Conservation (phyloP, 768 basidiomycete genomes). For the Lentinula detonsa region DNA sequence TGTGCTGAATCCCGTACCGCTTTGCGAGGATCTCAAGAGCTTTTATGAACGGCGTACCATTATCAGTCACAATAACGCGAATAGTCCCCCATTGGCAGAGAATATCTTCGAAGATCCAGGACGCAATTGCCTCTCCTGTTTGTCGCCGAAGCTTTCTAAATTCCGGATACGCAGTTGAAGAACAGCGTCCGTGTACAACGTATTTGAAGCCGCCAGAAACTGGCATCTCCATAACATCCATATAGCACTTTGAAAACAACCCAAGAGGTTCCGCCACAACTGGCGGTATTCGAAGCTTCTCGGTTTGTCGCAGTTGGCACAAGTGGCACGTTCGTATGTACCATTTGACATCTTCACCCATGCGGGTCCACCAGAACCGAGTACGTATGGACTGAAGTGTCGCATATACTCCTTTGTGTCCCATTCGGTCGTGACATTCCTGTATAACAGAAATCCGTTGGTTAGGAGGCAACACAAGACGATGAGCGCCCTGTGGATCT, state of each 20-base stretch:
- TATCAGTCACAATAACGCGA: conserved; percentile 23
- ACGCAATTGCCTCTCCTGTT: conserved; percentile 13
- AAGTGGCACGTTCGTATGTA: conserved; percentile 7
- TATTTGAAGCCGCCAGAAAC: conserved; percentile 14
- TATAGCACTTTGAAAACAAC: conserved; percentile 20
- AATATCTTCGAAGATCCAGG: conserved; percentile 22
- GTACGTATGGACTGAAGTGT: neutral
- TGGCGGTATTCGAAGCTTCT: conserved; percentile 17
- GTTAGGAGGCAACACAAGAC: neutral
- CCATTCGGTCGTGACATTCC: too few relatives aligned
- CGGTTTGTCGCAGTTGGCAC: conserved; percentile 5
- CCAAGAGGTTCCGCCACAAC: conserved; percentile 16
- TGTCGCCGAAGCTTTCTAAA: conserved; percentile 15
- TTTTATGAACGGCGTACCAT: conserved; percentile 18
- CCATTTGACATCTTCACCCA: conserved; percentile 7
- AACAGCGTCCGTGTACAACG: conserved; percentile 20
- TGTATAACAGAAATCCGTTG: neutral
- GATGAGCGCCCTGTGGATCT: neutral
- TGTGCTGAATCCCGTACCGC: conserved; percentile 18
- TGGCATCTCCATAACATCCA: conserved; percentile 23
- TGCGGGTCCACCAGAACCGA: conserved; percentile 11
- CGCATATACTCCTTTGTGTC: neutral
- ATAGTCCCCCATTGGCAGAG: conserved; percentile 19
- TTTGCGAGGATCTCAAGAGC: conserved; percentile 6
- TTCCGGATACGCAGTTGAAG: conserved; percentile 17